phyloP scores from a whole-genome alignment of 2,329 filamentous ascomycete genomes.

The Cytospora leucostoma region DNA sequence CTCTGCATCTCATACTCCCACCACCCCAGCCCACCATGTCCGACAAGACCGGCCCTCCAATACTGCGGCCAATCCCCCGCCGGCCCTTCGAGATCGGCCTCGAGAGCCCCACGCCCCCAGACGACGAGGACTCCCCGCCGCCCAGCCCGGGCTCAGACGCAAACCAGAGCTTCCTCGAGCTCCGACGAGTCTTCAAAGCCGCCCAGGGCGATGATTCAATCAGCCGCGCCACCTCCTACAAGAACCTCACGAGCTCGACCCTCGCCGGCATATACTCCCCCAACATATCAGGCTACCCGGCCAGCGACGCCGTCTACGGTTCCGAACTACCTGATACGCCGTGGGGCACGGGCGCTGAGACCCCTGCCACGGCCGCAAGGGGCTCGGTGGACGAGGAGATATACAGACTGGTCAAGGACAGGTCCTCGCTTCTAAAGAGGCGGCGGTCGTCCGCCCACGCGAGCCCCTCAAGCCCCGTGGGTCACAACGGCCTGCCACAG shows the following conservation, averaged over 20 bases:
- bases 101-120: slow-evolving; percentile 47
- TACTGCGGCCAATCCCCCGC: slow-evolving; percentile 71
- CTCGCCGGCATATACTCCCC: slow-evolving; percentile 88
- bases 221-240: slow-evolving; percentile 73
- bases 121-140: slow-evolving; percentile 37
- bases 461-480: slow-evolving; percentile 22
- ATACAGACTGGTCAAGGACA: slow-evolving; percentile 47
- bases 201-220: slow-evolving; percentile 42
- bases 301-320: slow-evolving; percentile 36
- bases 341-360: slow-evolving; percentile 77
- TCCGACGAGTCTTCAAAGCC: slow-evolving; percentile 33
- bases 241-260: slow-evolving; percentile 87
- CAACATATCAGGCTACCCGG: slow-evolving; percentile 54
- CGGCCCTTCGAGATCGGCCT: slow-evolving; percentile 67
- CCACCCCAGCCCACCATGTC: slow-evolving; percentile 36
- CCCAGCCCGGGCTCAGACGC: slow-evolving; percentile 45
- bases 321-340: slow-evolving; percentile 65
- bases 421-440: slow-evolving; percentile 37
- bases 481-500: slow-evolving; percentile 16
- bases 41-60: slow-evolving; percentile 48
- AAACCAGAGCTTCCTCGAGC: slow-evolving; percentile 40
- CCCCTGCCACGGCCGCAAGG: slow-evolving; percentile 51
- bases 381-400: slow-evolving; percentile 47
- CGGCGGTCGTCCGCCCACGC: slow-evolving; percentile 41
- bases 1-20: neutral